phyloP scores from a whole-genome alignment of 306 rosid genomes.

The Dryas drummondii region DNA sequence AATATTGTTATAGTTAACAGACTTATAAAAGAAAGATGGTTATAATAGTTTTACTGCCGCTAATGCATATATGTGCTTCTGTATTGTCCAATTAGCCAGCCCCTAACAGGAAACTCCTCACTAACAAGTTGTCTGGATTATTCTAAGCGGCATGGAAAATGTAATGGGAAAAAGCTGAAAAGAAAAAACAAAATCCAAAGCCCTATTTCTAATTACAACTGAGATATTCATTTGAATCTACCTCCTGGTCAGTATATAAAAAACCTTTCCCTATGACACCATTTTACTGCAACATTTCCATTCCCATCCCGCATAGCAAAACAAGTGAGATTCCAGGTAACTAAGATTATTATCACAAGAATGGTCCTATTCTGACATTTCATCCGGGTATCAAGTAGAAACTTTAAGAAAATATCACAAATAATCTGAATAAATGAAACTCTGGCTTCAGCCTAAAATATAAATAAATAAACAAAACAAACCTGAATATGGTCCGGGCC shows the following conservation, averaged over 20 bases:
- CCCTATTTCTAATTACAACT: background rate
- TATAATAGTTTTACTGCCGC: background rate
- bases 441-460: background rate
- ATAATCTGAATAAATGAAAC: background rate
- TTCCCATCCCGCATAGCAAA: background rate
- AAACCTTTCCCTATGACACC: too few relatives aligned
- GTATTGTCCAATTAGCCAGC: too few relatives aligned
- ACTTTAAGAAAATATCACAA: background rate
- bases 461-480: constrained; percentile 26
- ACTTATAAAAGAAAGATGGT: background rate
- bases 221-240: background rate
- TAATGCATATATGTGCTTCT: too few relatives aligned
- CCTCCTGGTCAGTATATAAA: background rate
- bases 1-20: background rate
- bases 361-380: background rate
- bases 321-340: background rate
- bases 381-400: background rate
- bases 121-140: background rate
- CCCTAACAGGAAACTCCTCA: background rate
- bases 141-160: background rate
- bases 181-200: background rate
- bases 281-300: too few relatives aligned
- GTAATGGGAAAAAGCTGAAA: background rate
- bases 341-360: background rate
- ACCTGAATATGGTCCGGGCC: constrained; percentile 99